phyloP scores from a whole-genome alignment of 2,329 filamentous ascomycete species.

The Sporothrix inflata region DNA sequence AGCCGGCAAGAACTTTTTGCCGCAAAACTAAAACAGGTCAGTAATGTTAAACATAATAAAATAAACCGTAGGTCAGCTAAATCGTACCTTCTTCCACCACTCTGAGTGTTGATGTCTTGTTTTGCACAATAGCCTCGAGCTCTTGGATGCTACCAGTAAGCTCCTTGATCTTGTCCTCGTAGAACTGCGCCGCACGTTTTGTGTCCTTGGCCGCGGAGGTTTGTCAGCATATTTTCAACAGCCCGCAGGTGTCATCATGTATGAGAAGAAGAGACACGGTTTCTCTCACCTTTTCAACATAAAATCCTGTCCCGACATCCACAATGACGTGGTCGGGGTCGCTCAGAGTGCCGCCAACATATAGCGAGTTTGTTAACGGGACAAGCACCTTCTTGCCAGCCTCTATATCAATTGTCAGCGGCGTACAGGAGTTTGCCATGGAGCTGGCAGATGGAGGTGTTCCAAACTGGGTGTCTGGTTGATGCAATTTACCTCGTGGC shows the following conservation, averaged over 20 bases:
- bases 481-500: constrained; percentile 31
- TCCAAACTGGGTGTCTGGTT: too few species aligned
- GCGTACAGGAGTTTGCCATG: not conserved
- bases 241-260: too few species aligned
- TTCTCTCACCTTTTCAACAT: constrained; percentile 78
- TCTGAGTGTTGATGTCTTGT: constrained; percentile 81
- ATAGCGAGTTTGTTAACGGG: constrained; percentile 92
- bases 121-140: constrained; percentile 60
- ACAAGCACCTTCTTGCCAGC: constrained; percentile 69
- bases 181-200: constrained; percentile 59
- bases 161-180: constrained; percentile 59
- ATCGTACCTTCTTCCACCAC: constrained; percentile 81
- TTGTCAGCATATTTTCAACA: not conserved
- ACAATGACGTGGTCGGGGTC: constrained; percentile 79
- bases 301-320: constrained; percentile 92
- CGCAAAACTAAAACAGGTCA: constrained; percentile 41
- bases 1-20: constrained; percentile 42
- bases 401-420: constrained; percentile 22
- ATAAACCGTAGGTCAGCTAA: not conserved
- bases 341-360: constrained; percentile 81
- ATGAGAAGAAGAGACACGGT: not conserved
- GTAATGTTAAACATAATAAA: constrained; percentile 20
- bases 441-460: not conserved
- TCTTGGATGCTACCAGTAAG: constrained; percentile 58
- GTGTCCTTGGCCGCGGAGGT: constrained; percentile 45